These are phyloP conservation scores for Triticum monococcum DNA, from an alignment of 176 grass and related monocot genomes.

Conservation along the genomic window DNA sequence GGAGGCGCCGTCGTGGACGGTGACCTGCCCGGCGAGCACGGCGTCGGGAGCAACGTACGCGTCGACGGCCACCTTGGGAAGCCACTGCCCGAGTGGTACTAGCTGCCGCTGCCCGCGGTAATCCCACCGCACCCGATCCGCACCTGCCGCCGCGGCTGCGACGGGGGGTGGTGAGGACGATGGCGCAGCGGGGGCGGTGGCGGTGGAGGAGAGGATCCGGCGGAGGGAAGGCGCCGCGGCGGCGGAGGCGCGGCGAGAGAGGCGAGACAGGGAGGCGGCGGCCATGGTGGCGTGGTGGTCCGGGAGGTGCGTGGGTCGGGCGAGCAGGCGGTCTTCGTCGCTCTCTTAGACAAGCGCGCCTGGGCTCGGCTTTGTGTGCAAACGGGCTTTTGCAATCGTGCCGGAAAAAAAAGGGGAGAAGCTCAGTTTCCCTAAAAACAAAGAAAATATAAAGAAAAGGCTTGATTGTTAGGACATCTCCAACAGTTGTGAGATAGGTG, in stretches of 20 bases:
- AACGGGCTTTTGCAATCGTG: too few relatives aligned
- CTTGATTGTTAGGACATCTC: too few relatives aligned
- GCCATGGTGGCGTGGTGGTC: constrained; percentile 47
- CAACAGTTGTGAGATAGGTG: too few relatives aligned
- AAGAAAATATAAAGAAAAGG: too few relatives aligned
- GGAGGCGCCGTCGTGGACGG: constrained; percentile 79
- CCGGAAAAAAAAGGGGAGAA: too few relatives aligned
- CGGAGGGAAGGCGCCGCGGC: constrained; percentile 38
- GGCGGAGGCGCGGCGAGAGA: constrained; percentile 52
- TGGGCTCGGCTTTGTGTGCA: too few relatives aligned
- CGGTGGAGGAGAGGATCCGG: constrained; percentile 38
- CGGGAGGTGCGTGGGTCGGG: background rate
- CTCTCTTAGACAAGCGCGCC: background rate
- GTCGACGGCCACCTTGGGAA: constrained; percentile 85
- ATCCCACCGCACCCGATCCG: constrained; percentile 87
- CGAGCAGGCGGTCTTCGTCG: background rate
- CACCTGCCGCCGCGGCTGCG: background rate
- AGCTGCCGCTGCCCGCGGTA: constrained; percentile 82
- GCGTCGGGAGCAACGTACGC: constrained; percentile 90
- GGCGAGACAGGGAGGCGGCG: constrained; percentile 56
- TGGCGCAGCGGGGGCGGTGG: constrained; percentile 10
- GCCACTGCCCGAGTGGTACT: constrained; percentile 84
- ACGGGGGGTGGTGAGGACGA: constrained; percentile 3
- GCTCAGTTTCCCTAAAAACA: too few relatives aligned
- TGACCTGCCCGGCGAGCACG: constrained; percentile 89